Evolutionary conservation across 441 rosid genomes (phyloP), one percentile per base, ranked within the genome.

Genomic region (Codiaeum variegatum): DNA sequence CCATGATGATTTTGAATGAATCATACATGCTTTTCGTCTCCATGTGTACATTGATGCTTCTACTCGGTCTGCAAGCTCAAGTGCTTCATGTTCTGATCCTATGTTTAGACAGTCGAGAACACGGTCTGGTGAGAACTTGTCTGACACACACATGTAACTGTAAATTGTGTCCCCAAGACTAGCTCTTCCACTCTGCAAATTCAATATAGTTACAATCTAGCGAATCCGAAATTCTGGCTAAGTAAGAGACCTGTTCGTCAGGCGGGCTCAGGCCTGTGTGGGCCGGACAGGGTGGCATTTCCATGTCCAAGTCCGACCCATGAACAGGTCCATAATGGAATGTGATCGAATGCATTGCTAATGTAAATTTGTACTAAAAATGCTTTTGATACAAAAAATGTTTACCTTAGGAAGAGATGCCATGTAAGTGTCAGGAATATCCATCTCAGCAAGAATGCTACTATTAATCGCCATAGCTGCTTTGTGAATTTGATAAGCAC

Each of bases 401-500:
- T n/a, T n/a, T n/a, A n/a, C 99, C 97, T 89, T 89, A 11, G 99
- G 99, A 81, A 93, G 98, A 78, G 97, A 77, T 42, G 87, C 91
- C 58, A 89, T 78, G 79, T 85, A 96, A 2, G 94, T 82, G 40
- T 91, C 88, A 16, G 99, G 99, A 63, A 96, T 86, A 46, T 91
- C 94, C 97, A 93, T 96, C 36, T 93, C 99, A 19, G 85, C 83
- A 34, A 96, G 85, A 60, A 94, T 85, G 58, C 83, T 83, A 71
- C 89, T 83, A 76, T 96, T 96, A 75, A 96, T 96, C 36, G 99
- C 97, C 97, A 96, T 88, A 49, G 97, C 90, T 64, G 98, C 99
- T 83, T 96, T 96, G n/a, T 92, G 84, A 76, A 93, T 93, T 80
- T 96, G 99, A 72, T 86, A 89, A 12, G 97, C 85, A 73, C 93